Percentiles rank a stretch among this genome's conserved stretches.
These are phyloP conservation scores for Podospora pseudocomata DNA, from an alignment of 495 filamentous ascomycete species.

Conservation along the genomic window DNA sequence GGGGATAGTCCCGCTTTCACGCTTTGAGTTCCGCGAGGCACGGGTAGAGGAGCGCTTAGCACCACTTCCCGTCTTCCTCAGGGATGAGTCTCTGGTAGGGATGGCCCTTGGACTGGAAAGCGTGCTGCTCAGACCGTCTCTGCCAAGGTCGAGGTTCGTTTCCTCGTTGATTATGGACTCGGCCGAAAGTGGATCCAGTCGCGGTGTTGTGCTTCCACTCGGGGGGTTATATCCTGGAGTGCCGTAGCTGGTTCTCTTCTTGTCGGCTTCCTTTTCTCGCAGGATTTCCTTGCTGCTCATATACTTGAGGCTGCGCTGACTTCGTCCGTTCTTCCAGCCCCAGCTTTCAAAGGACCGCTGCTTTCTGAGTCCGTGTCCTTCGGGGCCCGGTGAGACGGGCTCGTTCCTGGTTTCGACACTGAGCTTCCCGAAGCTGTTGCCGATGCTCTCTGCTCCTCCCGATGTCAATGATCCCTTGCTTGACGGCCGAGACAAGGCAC, in stretches of 20 bases:
- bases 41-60: conserved; percentile 41
- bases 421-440: conserved; percentile 58
- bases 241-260: conserved; percentile 44
- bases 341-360: conserved; percentile 52
- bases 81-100: conserved; percentile 64
- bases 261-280: conserved; percentile 50
- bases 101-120: conserved; percentile 46
- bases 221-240: conserved; percentile 33
- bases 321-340: conserved; percentile 50
- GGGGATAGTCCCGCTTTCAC: conserved; percentile 42
- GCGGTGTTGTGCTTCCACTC: conserved; percentile 29
- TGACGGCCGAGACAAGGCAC: conserved; percentile 46
- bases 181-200: conserved; percentile 46
- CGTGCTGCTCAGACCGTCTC: conserved; percentile 8
- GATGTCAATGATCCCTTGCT: conserved; percentile 50
- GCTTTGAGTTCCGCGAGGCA: conserved; percentile 37
- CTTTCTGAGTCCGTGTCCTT: conserved; percentile 36
- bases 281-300: conserved; percentile 58
- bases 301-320: conserved; percentile 53
- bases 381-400: conserved; percentile 34
- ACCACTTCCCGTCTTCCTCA: conserved; percentile 52
- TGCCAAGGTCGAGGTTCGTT: conserved; percentile 29
- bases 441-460: conserved; percentile 54
- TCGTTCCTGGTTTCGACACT: conserved; percentile 51
- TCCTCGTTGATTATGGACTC: conserved; percentile 54